phyloP scores from a whole-genome alignment of 1,284 basidiomycete species.

The Leccinum angustisporum region DNA sequence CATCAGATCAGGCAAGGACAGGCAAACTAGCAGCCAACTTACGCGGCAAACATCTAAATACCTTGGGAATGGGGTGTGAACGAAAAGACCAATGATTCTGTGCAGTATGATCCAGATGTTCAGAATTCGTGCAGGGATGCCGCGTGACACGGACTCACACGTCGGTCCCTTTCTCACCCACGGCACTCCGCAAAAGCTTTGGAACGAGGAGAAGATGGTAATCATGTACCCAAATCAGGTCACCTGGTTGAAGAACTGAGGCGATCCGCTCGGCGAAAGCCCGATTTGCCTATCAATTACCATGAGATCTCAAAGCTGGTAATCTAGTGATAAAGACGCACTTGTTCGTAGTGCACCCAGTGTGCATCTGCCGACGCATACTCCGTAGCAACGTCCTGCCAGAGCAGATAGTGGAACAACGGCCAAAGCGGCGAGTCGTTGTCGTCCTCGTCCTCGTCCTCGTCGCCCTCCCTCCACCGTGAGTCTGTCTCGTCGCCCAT shows the following conservation, averaged over 20 bases:
- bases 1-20: neutral
- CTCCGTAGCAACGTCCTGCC: slow-evolving; percentile 90
- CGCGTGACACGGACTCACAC: slow-evolving; percentile 21
- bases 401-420: slow-evolving; percentile 96
- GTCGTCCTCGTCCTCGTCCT: no score
- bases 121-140: neutral
- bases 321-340: slow-evolving; percentile 7
- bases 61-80: slow-evolving; percentile 97
- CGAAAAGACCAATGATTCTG: slow-evolving; percentile 87
- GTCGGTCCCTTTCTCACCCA: slow-evolving; percentile 29
- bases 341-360: slow-evolving; percentile 47
- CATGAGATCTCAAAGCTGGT: slow-evolving; percentile 5
- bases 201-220: slow-evolving; percentile 94
- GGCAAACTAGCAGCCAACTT: slow-evolving; percentile 31
- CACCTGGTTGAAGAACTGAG: slow-evolving; percentile 81
- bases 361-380: slow-evolving; percentile 80
- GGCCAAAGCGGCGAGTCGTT: slow-evolving; percentile 69
- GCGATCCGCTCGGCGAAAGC: slow-evolving; percentile 83
- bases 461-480: no score
- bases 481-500: no score
- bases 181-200: slow-evolving; percentile 70
- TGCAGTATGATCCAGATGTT: slow-evolving; percentile 35
- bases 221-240: slow-evolving; percentile 89
- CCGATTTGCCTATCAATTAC: slow-evolving; percentile 59
- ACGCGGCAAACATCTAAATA: slow-evolving; percentile 93